Evolutionary conservation across 257 asterid genomes (phyloP).

Genomic region (Leonotis leonurus): DNA sequence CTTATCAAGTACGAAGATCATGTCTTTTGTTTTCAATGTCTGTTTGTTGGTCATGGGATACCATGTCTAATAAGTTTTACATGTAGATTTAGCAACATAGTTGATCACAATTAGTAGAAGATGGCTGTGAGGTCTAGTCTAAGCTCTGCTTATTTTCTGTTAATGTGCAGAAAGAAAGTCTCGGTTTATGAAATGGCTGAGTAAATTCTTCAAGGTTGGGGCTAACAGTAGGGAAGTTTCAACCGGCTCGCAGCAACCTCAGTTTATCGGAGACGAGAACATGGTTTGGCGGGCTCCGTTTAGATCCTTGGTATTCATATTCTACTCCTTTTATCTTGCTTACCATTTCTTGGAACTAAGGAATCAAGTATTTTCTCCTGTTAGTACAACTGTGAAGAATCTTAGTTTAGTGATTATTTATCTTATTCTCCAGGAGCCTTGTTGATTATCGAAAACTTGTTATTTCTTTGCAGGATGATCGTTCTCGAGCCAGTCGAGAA

Average conservation of each 20-base stretch:
- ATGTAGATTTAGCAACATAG: neutral
- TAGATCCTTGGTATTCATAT: conserved; percentile 51
- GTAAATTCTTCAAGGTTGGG: conserved; percentile 70
- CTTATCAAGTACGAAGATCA: no score
- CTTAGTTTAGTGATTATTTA: no score
- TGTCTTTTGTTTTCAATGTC: no score
- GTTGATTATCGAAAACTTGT: neutral
- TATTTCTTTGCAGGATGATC: conserved; percentile 65
- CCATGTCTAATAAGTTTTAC: neutral
- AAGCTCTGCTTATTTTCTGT: conserved; percentile 53
- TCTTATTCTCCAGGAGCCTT: no score
- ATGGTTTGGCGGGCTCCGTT: conserved; percentile 67
- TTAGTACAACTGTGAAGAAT: no score
- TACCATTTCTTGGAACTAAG: conserved; percentile 20
- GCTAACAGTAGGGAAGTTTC: conserved; percentile 29
- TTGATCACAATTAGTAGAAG: conserved; percentile 12
- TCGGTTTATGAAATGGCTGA: conserved; percentile 79
- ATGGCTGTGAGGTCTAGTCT: no score
- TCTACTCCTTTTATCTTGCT: neutral
- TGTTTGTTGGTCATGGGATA: no score
- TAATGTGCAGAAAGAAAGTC: conserved; percentile 79
- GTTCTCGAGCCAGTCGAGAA: conserved; percentile 47
- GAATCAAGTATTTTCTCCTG: no score
- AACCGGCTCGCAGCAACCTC: conserved; percentile 50
- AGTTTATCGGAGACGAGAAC: conserved; percentile 75